These are phyloP conservation scores for Plantago ovata DNA, from an alignment of 257 asterid species.

Conservation along the genomic window DNA sequence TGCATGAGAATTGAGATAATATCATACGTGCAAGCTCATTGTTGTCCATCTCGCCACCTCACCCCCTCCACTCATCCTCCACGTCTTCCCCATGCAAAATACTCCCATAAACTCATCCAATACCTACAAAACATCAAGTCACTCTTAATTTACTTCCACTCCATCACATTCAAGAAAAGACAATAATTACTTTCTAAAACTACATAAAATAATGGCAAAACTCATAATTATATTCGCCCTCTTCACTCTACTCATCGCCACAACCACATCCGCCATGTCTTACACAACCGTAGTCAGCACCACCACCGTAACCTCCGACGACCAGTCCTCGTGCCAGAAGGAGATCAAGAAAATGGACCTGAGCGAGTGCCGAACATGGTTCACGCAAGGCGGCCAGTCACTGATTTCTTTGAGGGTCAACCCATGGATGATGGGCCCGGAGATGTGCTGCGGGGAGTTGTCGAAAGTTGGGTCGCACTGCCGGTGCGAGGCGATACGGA, in stretches of 20 bases:
- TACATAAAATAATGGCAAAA: slow-evolving; percentile 27
- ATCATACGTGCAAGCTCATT: too few relatives aligned
- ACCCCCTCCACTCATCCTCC: too few relatives aligned
- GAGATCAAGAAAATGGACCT: not conserved
- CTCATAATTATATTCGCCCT: not conserved
- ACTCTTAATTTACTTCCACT: too few relatives aligned
- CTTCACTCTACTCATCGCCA: slow-evolving; percentile 9
- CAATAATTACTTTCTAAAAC: too few relatives aligned
- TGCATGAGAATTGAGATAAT: too few relatives aligned
- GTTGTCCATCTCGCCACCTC: too few relatives aligned
- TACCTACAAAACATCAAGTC: too few relatives aligned
- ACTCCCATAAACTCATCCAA: too few relatives aligned
- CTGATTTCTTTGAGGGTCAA: not conserved
- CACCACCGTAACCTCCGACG: slow-evolving; percentile 5
- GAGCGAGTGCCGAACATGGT: not conserved
- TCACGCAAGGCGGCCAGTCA: not conserved
- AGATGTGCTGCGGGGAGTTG: not conserved
- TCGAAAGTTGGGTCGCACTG: not conserved
- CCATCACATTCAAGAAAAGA: too few relatives aligned
- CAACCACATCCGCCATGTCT: slow-evolving; percentile 13
- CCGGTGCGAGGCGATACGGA: not conserved
- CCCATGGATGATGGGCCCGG: not conserved
- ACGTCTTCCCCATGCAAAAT: too few relatives aligned
- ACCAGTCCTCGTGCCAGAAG: not conserved
- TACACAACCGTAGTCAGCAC: slow-evolving; percentile 17